A percentile compares a stretch with the other conserved stretches of the same genome.
Conservation (phyloP, 192 early-diverging fungal genomes). For the Umbelopsis sp. region DNA sequence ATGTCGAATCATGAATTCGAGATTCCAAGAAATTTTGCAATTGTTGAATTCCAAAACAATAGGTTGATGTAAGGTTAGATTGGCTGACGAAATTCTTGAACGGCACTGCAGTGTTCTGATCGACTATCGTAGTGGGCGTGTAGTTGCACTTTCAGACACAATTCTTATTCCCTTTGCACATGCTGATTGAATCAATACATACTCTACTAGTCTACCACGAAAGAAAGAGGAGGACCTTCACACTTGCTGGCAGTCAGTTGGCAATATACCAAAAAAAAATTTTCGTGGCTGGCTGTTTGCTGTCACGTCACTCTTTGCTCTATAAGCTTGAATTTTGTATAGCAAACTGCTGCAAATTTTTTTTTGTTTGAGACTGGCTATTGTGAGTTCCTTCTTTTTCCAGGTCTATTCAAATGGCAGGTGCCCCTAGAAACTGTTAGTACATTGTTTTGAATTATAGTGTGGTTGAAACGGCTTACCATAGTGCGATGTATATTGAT, state of each 20-base stretch:
- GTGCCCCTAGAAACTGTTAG: slow-evolving; percentile 30
- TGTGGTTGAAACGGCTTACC: neutral
- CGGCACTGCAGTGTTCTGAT: neutral
- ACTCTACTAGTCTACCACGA: slow-evolving; percentile 23
- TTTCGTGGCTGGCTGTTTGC: neutral
- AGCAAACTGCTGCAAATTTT: slow-evolving; percentile 7
- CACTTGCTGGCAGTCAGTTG: neutral
- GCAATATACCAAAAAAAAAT: slow-evolving; percentile 7
- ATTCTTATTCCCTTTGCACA: no score
- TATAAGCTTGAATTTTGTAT: slow-evolving; percentile 9
- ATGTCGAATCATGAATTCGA: neutral
- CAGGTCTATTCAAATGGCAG: slow-evolving; percentile 23
- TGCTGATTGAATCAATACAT: slow-evolving; percentile 10
- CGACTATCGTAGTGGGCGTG: no score
- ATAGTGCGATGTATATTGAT: neutral
- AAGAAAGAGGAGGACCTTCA: slow-evolving; percentile 17
- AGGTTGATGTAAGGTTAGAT: no score
- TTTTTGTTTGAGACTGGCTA: neutral
- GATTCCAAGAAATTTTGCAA: neutral
- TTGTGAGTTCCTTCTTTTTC: slow-evolving; percentile 21
- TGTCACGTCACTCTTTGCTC: neutral
- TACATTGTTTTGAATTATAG: neutral
- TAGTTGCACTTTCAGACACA: no score
- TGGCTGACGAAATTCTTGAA: neutral
- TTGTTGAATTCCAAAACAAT: neutral